Conservation (phyloP, 2,329 filamentous ascomycete genomes). For the Beauveria brongniartii region DNA sequence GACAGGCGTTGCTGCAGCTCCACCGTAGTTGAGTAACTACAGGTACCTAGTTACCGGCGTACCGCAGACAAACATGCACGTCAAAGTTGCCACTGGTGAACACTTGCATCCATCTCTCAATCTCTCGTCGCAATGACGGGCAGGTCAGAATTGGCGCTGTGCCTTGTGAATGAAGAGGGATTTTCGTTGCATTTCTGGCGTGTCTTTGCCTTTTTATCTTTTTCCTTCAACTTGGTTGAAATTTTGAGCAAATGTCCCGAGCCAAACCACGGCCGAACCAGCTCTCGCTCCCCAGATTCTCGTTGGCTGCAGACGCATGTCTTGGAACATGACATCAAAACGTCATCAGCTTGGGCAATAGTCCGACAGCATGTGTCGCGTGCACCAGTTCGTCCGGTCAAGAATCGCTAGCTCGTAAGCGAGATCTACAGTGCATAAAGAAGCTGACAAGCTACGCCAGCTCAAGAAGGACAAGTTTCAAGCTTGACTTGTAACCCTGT, state of each 20-base stretch:
- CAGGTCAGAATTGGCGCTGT: not conserved
- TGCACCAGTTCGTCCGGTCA: not conserved
- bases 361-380: not conserved
- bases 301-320: not conserved
- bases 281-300: not conserved
- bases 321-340: not conserved
- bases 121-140: not conserved
- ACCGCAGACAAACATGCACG: not conserved
- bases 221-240: too few species aligned
- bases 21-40: not conserved
- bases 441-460: not conserved
- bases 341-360: not conserved
- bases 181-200: not conserved
- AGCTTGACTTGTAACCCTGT: too few species aligned
- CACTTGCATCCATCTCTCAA: not conserved
- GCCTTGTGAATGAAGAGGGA: not conserved
- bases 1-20: not conserved
- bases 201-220: too few species aligned
- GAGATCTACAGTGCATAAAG: not conserved
- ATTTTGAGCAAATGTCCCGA: too few species aligned
- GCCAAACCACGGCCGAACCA: not conserved
- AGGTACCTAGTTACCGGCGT: too few species aligned
- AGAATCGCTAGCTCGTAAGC: not conserved
- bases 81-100: not conserved
- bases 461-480: not conserved